A percentile compares a stretch with the other conserved stretches of the same genome.
phyloP scores from a whole-genome alignment of 352 stramenopile species.

The Aphanomyces stellatus region DNA sequence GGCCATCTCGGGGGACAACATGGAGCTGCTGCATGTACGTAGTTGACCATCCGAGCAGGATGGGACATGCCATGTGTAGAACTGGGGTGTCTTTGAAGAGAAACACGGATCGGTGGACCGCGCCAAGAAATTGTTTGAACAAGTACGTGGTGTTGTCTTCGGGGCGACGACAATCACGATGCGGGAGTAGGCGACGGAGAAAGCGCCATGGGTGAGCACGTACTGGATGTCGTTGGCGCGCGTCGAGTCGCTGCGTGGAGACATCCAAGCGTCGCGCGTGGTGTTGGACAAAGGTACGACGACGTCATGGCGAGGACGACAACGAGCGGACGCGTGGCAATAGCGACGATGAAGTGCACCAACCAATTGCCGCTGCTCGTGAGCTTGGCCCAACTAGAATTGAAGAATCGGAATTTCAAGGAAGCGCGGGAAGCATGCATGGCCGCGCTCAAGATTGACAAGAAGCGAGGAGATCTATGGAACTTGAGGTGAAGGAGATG shows the following conservation, averaged over 20 bases:
- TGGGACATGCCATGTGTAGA: not conserved
- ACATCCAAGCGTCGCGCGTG: slow-evolving; percentile 51
- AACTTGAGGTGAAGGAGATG: slow-evolving; percentile 41
- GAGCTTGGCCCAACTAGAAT: slow-evolving; percentile 75
- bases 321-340: no score
- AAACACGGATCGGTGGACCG: slow-evolving; percentile 53
- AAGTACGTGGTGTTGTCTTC: slow-evolving; percentile 25
- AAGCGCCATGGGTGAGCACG: slow-evolving; percentile 52
- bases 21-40: slow-evolving; percentile 1
- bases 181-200: slow-evolving; percentile 38
- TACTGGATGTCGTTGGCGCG: slow-evolving; percentile 33
- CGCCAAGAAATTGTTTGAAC: slow-evolving; percentile 61
- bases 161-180: slow-evolving; percentile 21
- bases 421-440: slow-evolving; percentile 53
- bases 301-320: not conserved
- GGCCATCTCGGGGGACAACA: not conserved
- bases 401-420: slow-evolving; percentile 49
- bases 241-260: slow-evolving; percentile 48
- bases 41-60: not conserved
- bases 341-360: slow-evolving; percentile 44
- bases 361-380: slow-evolving; percentile 61
- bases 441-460: slow-evolving; percentile 65
- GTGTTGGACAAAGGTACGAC: slow-evolving; percentile 29
- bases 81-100: slow-evolving; percentile 72
- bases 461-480: slow-evolving; percentile 55